Conservation (phyloP, 495 filamentous ascomycete species). For the Aspergillus ellipticus region DNA sequence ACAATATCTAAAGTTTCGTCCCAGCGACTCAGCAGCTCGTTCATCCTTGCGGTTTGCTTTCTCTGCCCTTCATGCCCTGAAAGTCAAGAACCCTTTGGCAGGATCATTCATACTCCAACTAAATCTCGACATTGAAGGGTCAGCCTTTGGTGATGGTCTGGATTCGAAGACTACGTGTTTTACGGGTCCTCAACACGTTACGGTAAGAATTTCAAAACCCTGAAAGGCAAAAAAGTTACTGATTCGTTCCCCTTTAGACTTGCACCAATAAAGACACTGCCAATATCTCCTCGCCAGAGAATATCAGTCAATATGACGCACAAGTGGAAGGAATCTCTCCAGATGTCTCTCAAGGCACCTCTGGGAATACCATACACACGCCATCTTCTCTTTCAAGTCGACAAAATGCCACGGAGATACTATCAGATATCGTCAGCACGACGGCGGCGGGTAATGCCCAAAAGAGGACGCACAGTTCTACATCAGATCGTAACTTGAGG, state of each 20-base stretch:
- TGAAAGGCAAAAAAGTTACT: neutral
- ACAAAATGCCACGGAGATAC: neutral
- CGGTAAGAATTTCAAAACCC: neutral
- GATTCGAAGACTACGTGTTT: neutral
- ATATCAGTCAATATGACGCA: neutral
- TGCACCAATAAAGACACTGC: neutral
- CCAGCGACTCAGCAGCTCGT: constrained; percentile 75
- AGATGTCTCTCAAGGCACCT: neutral
- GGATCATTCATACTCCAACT: constrained; percentile 95
- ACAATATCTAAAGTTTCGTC: constrained; percentile 85
- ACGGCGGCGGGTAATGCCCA: no score
- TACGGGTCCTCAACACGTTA: neutral
- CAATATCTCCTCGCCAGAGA: neutral
- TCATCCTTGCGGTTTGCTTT: constrained; percentile 88
- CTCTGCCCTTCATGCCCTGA: constrained; percentile 82
- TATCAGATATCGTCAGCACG: neutral
- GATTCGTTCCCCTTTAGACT: neutral
- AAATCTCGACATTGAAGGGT: constrained; percentile 82
- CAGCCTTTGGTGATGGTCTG: constrained; percentile 28
- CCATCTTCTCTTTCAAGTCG: neutral
- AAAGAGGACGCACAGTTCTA: neutral
- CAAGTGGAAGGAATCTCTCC: neutral
- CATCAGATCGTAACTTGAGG: neutral
- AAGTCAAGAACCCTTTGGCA: constrained; percentile 83
- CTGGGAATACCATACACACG: neutral